phyloP scores from a whole-genome alignment of 1,284 basidiomycete genomes.

The Ganoderma lucidum region DNA sequence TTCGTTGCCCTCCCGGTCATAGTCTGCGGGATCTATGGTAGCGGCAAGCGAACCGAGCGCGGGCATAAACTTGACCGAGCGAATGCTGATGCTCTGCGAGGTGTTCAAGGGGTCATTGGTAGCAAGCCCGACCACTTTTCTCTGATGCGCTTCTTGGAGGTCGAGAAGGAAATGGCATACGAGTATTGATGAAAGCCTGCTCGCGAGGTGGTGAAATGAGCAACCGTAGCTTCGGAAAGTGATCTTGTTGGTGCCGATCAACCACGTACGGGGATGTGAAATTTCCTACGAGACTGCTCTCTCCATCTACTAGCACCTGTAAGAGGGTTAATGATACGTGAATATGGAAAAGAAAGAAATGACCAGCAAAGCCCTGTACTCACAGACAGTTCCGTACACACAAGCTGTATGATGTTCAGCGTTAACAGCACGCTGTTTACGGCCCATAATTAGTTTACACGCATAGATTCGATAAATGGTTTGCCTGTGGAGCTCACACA shows the following conservation, averaged over 20 bases:
- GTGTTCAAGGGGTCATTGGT: not conserved
- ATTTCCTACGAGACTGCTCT: too few species aligned
- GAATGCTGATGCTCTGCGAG: not conserved
- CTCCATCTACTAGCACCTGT: too few species aligned
- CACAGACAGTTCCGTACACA: not conserved
- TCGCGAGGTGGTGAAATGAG: not conserved
- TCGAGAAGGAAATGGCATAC: not conserved
- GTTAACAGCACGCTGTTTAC: not conserved
- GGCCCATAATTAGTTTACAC: not conserved
- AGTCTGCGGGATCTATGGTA: not conserved
- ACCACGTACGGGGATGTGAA: too few species aligned
- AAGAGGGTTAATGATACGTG: not conserved
- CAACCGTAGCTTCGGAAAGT: too few species aligned
- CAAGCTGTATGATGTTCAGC: not conserved
- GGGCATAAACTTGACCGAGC: not conserved
- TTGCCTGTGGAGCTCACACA: not conserved
- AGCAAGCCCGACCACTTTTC: conserved; percentile 50
- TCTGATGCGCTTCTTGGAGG: not conserved
- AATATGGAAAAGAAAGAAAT: not conserved
- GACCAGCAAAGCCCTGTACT: not conserved
- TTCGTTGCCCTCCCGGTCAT: too few species aligned
- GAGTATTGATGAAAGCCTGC: not conserved
- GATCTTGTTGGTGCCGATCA: too few species aligned
- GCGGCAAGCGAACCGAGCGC: not conserved
- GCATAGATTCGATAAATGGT: not conserved